These are phyloP conservation scores for Tricladium varicosporioides DNA, from an alignment of 2,329 filamentous ascomycete genomes.

Conservation along the genomic window DNA sequence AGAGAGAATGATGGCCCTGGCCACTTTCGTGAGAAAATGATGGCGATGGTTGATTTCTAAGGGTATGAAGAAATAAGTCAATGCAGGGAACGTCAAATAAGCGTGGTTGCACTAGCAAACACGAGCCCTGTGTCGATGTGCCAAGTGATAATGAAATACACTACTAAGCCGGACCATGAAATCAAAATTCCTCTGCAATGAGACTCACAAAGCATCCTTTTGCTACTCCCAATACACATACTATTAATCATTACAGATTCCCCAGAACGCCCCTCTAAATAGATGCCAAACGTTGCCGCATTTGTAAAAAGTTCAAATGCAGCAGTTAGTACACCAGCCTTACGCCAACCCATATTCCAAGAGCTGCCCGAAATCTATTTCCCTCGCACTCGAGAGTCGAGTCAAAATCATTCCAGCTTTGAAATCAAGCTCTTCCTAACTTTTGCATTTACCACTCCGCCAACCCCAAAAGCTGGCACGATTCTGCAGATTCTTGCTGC, in stretches of 20 bases:
- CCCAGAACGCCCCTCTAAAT: conserved; percentile 5
- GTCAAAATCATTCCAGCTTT: conserved; percentile 43
- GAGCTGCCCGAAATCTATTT: not conserved
- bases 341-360: not conserved
- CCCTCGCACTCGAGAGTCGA: not conserved
- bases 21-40: no score
- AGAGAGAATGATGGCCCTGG: no score
- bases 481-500: conserved; percentile 79
- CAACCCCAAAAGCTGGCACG: conserved; percentile 83
- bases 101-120: no score
- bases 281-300: not conserved
- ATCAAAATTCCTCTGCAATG: not conserved
- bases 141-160: no score
- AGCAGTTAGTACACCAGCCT: not conserved
- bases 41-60: no score
- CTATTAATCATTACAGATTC: conserved; percentile 5
- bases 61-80: no score
- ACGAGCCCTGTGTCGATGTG: no score
- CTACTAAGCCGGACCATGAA: not conserved
- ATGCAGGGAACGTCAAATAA: no score
- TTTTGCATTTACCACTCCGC: conserved; percentile 80
- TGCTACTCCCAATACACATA: not conserved
- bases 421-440: conserved; percentile 67
- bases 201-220: not conserved
- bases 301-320: not conserved